Percentiles rank a stretch among this genome's conserved stretches.
Evolutionary conservation across 805 yeast species (phyloP).

Genomic region (Ogataea chonburiensis): DNA sequence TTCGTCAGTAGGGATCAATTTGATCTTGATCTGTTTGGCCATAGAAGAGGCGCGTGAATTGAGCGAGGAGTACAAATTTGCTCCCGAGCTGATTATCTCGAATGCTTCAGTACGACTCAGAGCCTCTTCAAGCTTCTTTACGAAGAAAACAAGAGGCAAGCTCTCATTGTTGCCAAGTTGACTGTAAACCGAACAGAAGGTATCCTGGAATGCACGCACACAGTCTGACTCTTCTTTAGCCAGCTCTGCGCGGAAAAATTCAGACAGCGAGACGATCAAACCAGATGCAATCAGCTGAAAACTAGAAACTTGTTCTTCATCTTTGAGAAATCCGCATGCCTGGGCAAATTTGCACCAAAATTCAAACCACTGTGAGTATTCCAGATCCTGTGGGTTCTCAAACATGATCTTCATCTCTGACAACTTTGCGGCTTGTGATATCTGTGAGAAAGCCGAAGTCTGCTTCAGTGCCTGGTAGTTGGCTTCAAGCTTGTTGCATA

Average conservation of each 20-base stretch:
- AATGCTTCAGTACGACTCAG: slow-evolving; percentile 73
- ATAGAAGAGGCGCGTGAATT: slow-evolving; percentile 52
- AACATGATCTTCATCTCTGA: slow-evolving; percentile 29
- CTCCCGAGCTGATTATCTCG: slow-evolving; percentile 55
- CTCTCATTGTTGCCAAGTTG: slow-evolving; percentile 32
- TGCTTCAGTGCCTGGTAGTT: slow-evolving; percentile 24
- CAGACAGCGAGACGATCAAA: slow-evolving; percentile 44
- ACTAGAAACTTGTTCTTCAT: slow-evolving; percentile 49
- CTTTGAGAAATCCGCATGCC: slow-evolving; percentile 32
- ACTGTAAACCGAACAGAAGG: slow-evolving; percentile 36
- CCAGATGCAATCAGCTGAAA: slow-evolving; percentile 76
- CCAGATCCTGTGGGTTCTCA: slow-evolving; percentile 21
- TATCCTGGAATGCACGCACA: slow-evolving; percentile 41
- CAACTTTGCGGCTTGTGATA: slow-evolving; percentile 29
- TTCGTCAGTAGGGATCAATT: slow-evolving; percentile 40
- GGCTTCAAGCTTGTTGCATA: slow-evolving; percentile 21
- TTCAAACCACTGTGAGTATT: slow-evolving; percentile 33
- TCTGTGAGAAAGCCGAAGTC: slow-evolving; percentile 18
- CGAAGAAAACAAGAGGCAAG: slow-evolving; percentile 43
- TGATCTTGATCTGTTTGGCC: slow-evolving; percentile 69
- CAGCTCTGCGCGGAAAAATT: slow-evolving; percentile 34
- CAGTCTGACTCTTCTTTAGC: slow-evolving; percentile 35
- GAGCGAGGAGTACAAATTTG: slow-evolving; percentile 14
- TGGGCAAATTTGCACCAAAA: slow-evolving; percentile 41
- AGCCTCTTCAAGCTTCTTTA: slow-evolving; percentile 67